These are phyloP conservation scores for Nicotiana otophora DNA, from an alignment of 257 asterid genomes.

Conservation along the genomic window DNA sequence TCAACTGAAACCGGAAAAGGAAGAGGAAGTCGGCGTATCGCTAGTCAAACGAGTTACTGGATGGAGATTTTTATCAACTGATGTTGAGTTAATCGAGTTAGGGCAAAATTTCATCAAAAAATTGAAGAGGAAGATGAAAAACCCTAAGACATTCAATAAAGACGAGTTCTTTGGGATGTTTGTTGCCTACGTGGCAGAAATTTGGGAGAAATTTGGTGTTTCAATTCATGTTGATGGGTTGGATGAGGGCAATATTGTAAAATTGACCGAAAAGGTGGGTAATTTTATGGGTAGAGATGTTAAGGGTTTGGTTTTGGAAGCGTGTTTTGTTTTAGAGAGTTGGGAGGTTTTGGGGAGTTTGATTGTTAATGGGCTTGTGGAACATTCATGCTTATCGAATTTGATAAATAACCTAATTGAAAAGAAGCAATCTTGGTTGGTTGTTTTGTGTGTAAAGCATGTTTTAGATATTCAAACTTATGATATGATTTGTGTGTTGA, in stretches of 20 bases:
- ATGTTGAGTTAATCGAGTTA: constrained; percentile 37
- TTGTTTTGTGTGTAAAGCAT: constrained; percentile 56
- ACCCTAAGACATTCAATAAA: constrained; percentile 36
- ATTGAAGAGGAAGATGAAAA: constrained; percentile 43
- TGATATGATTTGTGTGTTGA: constrained; percentile 70
- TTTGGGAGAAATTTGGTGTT: constrained; percentile 35
- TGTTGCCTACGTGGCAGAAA: constrained; percentile 36
- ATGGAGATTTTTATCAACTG: constrained; percentile 47
- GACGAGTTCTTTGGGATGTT: constrained; percentile 39
- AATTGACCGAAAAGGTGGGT: constrained; percentile 49
- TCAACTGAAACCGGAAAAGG: constrained; percentile 42
- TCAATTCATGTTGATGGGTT: constrained; percentile 1
- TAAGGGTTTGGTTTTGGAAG: constrained; percentile 53
- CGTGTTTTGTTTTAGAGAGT: constrained; percentile 47
- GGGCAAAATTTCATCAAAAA: constrained; percentile 36
- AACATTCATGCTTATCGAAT: constrained; percentile 31
- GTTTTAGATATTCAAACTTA: constrained; percentile 53
- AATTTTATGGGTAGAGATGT: constrained; percentile 50
- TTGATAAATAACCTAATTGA: constrained; percentile 49
- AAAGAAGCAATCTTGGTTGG: constrained; percentile 50
- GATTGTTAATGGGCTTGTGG: constrained; percentile 53
- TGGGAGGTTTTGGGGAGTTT: constrained; percentile 62
- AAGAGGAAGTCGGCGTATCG: constrained; percentile 18
- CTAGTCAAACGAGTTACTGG: constrained; percentile 40
- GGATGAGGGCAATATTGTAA: constrained; percentile 32